Percentiles rank a stretch among this genome's conserved stretches.
Conservation (phyloP, 2,329 filamentous ascomycete species). For the Xylariaceae sp. region DNA sequence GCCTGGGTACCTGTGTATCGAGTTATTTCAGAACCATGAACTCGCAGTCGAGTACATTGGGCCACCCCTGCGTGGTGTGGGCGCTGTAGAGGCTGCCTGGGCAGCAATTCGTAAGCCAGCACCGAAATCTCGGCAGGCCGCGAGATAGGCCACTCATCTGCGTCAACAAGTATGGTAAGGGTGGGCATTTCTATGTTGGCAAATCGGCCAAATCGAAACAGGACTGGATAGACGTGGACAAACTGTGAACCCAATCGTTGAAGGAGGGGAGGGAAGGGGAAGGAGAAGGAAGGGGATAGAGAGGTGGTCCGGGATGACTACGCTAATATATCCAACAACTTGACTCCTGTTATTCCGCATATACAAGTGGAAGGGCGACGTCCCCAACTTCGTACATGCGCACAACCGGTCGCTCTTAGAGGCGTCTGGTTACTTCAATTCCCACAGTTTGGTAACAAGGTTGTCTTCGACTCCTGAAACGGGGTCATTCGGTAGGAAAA, state of each 20-base stretch:
- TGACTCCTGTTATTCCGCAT: constrained; percentile 10
- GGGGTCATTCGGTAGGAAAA: constrained; percentile 56
- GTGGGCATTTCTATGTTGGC: constrained; percentile 15
- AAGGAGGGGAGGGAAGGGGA: neutral
- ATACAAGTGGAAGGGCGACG: constrained; percentile 3
- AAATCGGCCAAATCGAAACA: neutral
- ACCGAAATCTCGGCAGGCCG: neutral
- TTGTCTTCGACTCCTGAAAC: constrained; percentile 45
- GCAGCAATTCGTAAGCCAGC: constrained; percentile 4
- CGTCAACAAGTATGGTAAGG: constrained; percentile 3
- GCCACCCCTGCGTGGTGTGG: constrained; percentile 24
- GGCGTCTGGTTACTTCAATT: constrained; percentile 38
- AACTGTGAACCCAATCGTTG: constrained; percentile 4
- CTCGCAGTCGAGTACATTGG: constrained; percentile 20
- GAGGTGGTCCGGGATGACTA: constrained; percentile 5
- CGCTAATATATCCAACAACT: constrained; percentile 7
- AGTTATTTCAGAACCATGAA: constrained; percentile 20
- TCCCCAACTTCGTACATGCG: neutral
- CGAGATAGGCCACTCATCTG: constrained; percentile 4
- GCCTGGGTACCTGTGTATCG: constrained; percentile 21
- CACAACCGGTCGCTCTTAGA: neutral
- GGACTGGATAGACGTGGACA: constrained; percentile 3
- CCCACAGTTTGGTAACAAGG: constrained; percentile 56
- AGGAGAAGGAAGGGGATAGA: neutral
- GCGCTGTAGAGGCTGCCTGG: constrained; percentile 16